phyloP scores from a whole-genome alignment of 208 protist species.

The Novymonas esmeraldas region DNA sequence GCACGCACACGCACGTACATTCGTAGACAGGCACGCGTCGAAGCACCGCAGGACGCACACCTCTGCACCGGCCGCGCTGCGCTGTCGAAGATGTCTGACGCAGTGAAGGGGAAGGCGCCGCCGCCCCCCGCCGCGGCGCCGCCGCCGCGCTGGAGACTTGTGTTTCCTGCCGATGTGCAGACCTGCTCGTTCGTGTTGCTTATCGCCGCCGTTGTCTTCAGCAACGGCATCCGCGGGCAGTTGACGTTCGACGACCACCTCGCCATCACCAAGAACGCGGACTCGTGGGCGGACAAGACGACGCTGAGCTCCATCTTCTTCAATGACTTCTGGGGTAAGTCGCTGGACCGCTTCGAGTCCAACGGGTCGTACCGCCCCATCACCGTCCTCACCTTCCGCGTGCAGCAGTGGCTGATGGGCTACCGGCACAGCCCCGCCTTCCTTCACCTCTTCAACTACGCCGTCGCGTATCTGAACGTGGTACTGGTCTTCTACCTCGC shows the following conservation, averaged over 20 bases:
- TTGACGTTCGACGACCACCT: slow-evolving; percentile 79
- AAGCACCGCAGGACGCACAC: no score
- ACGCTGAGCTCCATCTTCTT: slow-evolving; percentile 42
- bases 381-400: slow-evolving; percentile 61
- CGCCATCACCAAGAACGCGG: slow-evolving; percentile 52
- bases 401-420: slow-evolving; percentile 70
- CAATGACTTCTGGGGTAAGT: slow-evolving; percentile 74
- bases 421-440: slow-evolving; percentile 40
- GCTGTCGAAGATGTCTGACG: background rate
- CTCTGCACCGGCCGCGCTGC: no score
- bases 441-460: slow-evolving; percentile 51
- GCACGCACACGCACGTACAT: no score
- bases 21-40: no score
- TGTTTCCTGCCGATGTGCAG: slow-evolving; percentile 9
- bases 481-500: slow-evolving; percentile 50
- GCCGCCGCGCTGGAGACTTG: slow-evolving; percentile 4
- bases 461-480: slow-evolving; percentile 46
- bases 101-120: no score
- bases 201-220: slow-evolving; percentile 34
- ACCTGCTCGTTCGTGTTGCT: slow-evolving; percentile 22
- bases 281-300: slow-evolving; percentile 29
- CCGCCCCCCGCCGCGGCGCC: background rate
- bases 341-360: slow-evolving; percentile 37
- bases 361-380: slow-evolving; percentile 68
- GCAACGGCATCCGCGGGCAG: slow-evolving; percentile 32